These are phyloP conservation scores for Phascolomyces articulosus DNA, from an alignment of 371 early-diverging fungal genomes.

Conservation along the genomic window DNA sequence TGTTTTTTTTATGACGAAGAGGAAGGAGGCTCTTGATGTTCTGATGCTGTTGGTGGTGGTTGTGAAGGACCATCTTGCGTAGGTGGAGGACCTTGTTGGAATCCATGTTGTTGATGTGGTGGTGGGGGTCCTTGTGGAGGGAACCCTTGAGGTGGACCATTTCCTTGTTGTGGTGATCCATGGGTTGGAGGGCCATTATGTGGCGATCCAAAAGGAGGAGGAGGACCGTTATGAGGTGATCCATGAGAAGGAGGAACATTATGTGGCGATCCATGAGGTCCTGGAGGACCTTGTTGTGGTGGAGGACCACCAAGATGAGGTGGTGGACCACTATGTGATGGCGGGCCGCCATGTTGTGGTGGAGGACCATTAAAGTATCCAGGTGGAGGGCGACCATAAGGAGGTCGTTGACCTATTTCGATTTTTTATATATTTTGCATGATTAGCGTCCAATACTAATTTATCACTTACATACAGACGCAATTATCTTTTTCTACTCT, in stretches of 20 bases:
- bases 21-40: neutral
- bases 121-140: neutral
- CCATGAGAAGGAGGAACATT: neutral
- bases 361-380: constrained; percentile 17
- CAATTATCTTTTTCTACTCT: neutral
- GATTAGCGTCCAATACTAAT: too few species aligned
- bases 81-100: neutral
- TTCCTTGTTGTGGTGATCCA: neutral
- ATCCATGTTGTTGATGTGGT: neutral
- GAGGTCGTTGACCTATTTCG: constrained; percentile 20
- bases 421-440: too few species aligned
- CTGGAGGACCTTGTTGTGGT: constrained; percentile 7
- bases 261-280: too few species aligned
- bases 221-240: neutral
- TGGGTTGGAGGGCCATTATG: neutral
- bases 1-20: neutral
- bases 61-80: too few species aligned
- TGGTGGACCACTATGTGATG: neutral
- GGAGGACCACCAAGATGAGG: constrained; percentile 3
- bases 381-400: constrained; percentile 12
- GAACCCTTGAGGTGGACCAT: neutral
- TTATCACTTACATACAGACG: too few species aligned
- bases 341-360: neutral
- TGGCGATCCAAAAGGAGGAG: neutral
- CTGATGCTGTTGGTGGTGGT: neutral